Evolutionary conservation across 768 basidiomycete genomes (phyloP), one percentile per base, ranked within the genome.

Genomic region (Exidia glandulosa): DNA sequence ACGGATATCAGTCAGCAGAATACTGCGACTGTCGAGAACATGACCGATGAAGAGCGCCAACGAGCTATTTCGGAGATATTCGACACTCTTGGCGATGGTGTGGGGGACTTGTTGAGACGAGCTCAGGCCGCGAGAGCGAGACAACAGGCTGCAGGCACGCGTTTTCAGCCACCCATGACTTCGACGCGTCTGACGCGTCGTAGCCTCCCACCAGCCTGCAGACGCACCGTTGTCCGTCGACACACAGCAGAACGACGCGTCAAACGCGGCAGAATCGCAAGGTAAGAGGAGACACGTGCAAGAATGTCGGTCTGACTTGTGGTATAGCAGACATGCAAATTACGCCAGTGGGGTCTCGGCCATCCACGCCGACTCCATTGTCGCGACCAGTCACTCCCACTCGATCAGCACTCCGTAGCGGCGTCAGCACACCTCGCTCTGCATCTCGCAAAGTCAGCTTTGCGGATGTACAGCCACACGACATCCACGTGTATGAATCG

Each of bases 401-500:
- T 7, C 48, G 32, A 57, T 56, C 59, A 34, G 58, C 50, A 33
- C 54, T 37, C 33, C 57, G 34, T 16, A 62, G 63, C 10, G 50
- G 58, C 9, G 33, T 61, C 13, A n/a, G n/a, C n/a, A n/a, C n/a
- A n/a, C 59, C 56, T 9, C 45, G 30, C 19, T 57, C 34, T 14
- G 54, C 61, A 32, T 50, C 52, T 31, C 74, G 85, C 14, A 82
- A 73, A 63, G 71, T 91, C 32, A 83, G 90, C 19, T 93, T 93
- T 66, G 87, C 88, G 32, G 84, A 90, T 37, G 75, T 90, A 16
- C 81, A 79, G 1, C 82, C 87, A 0, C 72, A 80, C n/a, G 87
- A 91, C 66, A 82, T 92, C 2, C 79, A 89, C 70, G 85, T 92
- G 1, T 92, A 92, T 66, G 87, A 90, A 65, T 90, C 89, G 14